Percentiles rank a stretch among this genome's conserved stretches.
phyloP scores from a whole-genome alignment of 768 basidiomycete species.

The Coprinopsis cinerea region DNA sequence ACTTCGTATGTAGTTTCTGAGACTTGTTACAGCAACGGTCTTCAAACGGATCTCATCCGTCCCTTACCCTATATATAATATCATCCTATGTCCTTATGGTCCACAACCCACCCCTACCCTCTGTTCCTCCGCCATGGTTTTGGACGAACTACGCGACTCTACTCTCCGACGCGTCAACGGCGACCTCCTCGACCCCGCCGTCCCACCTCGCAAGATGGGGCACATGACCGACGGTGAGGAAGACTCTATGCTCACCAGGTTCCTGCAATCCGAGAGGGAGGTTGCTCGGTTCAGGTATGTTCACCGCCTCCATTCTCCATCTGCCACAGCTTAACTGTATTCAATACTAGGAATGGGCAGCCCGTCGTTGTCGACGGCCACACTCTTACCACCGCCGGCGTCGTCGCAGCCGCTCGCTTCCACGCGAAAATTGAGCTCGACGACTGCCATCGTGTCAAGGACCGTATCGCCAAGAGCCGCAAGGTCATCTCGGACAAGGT shows the following conservation, averaged over 20 bases:
- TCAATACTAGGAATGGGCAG: slow-evolving; percentile 40
- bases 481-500: slow-evolving; percentile 67
- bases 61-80: slow-evolving; percentile 14
- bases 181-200: neutral
- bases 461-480: slow-evolving; percentile 56
- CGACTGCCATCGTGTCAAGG: slow-evolving; percentile 33
- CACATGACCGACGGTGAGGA: slow-evolving; percentile 6
- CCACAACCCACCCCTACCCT: neutral
- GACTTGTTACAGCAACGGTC: too few relatives aligned
- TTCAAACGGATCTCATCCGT: slow-evolving; percentile 28
- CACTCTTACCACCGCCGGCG: slow-evolving; percentile 57
- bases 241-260: slow-evolving; percentile 21
- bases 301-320: slow-evolving; percentile 30
- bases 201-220: slow-evolving; percentile 15
- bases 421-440: slow-evolving; percentile 39
- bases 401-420: slow-evolving; percentile 62
- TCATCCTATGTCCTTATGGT: neutral
- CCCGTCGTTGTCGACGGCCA: slow-evolving; percentile 59
- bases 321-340: slow-evolving; percentile 30
- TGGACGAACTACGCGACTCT: slow-evolving; percentile 7
- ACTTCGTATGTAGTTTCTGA: neutral
- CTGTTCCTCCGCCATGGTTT: slow-evolving; percentile 1
- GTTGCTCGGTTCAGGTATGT: slow-evolving; percentile 50
- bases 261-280: slow-evolving; percentile 45
- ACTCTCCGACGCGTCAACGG: slow-evolving; percentile 3